Evolutionary conservation across 352 stramenopile species (phyloP).

Genomic region (Peronospora destructor): DNA sequence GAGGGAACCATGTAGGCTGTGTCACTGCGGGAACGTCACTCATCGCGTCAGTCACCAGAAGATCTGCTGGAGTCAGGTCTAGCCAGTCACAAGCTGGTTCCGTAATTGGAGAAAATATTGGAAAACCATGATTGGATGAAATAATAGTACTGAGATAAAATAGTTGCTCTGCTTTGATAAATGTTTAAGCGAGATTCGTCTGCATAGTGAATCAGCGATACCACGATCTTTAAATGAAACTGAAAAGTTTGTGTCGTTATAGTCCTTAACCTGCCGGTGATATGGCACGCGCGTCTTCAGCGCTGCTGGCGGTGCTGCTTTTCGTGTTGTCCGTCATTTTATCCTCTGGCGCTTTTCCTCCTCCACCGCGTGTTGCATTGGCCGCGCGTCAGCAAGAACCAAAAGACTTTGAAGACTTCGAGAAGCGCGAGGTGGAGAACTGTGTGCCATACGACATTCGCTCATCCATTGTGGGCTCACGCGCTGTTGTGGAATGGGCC

Average conservation of each 20-base stretch:
- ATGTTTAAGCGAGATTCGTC: too few species aligned
- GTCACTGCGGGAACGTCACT: constrained; percentile 19
- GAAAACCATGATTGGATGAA: constrained; percentile 8
- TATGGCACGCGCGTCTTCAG: constrained; percentile 4
- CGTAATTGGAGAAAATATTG: too few species aligned
- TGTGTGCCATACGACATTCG: constrained; percentile 76
- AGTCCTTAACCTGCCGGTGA: too few species aligned
- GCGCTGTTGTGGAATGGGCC: constrained; percentile 61
- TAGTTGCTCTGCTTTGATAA: not conserved
- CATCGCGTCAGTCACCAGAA: constrained; percentile 21
- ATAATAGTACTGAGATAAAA: not conserved
- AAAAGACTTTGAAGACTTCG: constrained; percentile 49
- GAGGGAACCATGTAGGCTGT: constrained; percentile 82
- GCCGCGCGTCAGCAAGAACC: constrained; percentile 31
- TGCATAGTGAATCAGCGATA: too few species aligned
- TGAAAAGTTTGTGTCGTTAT: too few species aligned
- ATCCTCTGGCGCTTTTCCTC: constrained; percentile 5
- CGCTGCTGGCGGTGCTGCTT: constrained; percentile 4
- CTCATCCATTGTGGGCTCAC: constrained; percentile 50
- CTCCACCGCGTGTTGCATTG: constrained; percentile 12
- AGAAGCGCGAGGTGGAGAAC: constrained; percentile 80
- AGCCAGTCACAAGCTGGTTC: too few species aligned
- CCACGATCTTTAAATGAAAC: too few species aligned
- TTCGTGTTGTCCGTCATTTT: not conserved
- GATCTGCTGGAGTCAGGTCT: constrained; percentile 8